These are phyloP conservation scores for Pisolithus tinctorius DNA, from an alignment of 768 basidiomycete genomes.

Conservation along the genomic window DNA sequence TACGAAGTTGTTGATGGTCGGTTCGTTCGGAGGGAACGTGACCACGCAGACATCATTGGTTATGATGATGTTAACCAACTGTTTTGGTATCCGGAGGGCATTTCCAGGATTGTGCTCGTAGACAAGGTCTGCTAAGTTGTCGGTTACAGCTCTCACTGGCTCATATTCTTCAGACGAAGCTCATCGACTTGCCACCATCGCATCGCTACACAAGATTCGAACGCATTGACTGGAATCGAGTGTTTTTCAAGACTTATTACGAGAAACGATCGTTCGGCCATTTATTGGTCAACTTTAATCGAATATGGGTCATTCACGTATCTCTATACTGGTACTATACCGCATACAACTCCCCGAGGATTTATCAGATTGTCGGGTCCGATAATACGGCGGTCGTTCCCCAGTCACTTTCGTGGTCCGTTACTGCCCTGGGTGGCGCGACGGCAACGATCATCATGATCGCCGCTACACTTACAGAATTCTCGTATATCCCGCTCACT, in stretches of 20 bases:
- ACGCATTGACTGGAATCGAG: constrained; percentile 92
- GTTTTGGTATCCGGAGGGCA: constrained; percentile 99
- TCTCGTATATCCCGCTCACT: constrained; percentile 95
- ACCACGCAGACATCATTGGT: constrained; percentile 92
- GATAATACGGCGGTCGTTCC: constrained; percentile 43
- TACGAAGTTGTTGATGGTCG: constrained; percentile 95
- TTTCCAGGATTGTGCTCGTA: constrained; percentile 79
- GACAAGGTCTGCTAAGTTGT: constrained; percentile 63
- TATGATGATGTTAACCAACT: constrained; percentile 99
- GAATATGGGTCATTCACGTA: constrained; percentile 97
- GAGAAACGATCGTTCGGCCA: constrained; percentile 97
- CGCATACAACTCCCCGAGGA: constrained; percentile 81
- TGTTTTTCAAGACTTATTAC: constrained; percentile 98
- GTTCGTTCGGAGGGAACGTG: constrained; percentile 87
- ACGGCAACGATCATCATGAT: constrained; percentile 98
- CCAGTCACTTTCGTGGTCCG: constrained; percentile 86
- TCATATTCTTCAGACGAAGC: constrained; percentile 53
- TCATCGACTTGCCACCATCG: constrained; percentile 85
- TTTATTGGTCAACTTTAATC: constrained; percentile 98
- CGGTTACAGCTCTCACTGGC: neutral
- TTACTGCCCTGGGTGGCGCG: constrained; percentile 89
- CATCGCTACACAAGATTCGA: constrained; percentile 97
- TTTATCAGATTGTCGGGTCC: constrained; percentile 52
- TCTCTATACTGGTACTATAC: constrained; percentile 96
- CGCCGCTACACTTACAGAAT: constrained; percentile 87